Percentiles rank a stretch among this genome's conserved stretches.
phyloP scores from a whole-genome alignment of 2,329 filamentous ascomycete genomes.

The Colletotrichum musicola region DNA sequence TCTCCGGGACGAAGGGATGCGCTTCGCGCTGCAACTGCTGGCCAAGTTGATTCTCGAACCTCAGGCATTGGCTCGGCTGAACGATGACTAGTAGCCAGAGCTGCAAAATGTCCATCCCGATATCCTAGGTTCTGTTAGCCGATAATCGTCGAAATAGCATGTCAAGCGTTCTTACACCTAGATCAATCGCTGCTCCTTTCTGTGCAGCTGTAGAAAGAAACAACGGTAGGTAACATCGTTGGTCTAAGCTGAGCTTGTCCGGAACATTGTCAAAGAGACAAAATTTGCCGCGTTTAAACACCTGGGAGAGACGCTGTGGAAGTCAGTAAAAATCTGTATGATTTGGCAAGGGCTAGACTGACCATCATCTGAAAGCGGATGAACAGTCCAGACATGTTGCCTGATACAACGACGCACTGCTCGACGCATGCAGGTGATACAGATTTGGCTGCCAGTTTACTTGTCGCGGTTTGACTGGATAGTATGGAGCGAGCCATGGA shows the following conservation, averaged over 20 bases:
- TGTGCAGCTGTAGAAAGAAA: constrained; percentile 64
- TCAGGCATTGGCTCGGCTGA: constrained; percentile 60
- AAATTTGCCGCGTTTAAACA: constrained; percentile 63
- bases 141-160: constrained; percentile 16
- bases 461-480: constrained; percentile 41
- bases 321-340: constrained; percentile 41
- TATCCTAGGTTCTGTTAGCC: constrained; percentile 45
- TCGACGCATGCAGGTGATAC: constrained; percentile 53
- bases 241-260: constrained; percentile 53
- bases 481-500: constrained; percentile 59
- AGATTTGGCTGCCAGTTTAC: constrained; percentile 1
- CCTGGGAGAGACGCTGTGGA: constrained; percentile 54
- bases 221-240: constrained; percentile 61
- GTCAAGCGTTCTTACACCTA: constrained; percentile 49
- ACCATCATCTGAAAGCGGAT: constrained; percentile 58
- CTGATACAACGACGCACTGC: constrained; percentile 59
- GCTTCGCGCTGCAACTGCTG: constrained; percentile 57
- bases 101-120: constrained; percentile 60
- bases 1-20: constrained; percentile 58
- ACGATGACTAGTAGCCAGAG: constrained; percentile 67
- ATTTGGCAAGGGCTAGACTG: constrained; percentile 39
- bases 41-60: constrained; percentile 64
- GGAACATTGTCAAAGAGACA: constrained; percentile 61
- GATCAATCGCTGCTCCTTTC: constrained; percentile 59
- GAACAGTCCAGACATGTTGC: constrained; percentile 60